These are phyloP conservation scores for Pneumocystis carinii DNA, from an alignment of 1,139 yeast genomes.

Conservation along the genomic window DNA sequence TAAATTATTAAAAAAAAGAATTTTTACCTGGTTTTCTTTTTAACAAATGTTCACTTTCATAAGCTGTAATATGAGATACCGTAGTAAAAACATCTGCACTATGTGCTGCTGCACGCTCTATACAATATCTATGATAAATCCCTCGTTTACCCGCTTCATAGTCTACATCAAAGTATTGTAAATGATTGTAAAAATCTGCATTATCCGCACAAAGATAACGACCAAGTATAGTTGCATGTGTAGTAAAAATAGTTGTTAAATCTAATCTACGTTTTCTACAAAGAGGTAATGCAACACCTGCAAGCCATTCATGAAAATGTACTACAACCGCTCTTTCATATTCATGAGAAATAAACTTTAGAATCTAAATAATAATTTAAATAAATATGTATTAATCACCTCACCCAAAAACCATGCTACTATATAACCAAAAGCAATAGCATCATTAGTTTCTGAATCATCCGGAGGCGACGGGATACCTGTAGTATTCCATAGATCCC, in stretches of 20 bases:
- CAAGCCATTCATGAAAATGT: slow-evolving; percentile 97
- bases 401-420: slow-evolving; percentile 98
- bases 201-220: slow-evolving; percentile 92
- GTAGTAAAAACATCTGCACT: slow-evolving; percentile 95
- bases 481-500: slow-evolving; percentile 79
- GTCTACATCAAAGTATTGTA: slow-evolving; percentile 84
- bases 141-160: slow-evolving; percentile 97
- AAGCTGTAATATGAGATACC: slow-evolving; percentile 91
- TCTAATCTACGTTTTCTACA: slow-evolving; percentile 86
- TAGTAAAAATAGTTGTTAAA: slow-evolving; percentile 88
- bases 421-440: slow-evolving; percentile 78
- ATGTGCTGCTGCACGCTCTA: slow-evolving; percentile 93
- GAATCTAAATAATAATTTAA: not conserved
- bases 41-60: slow-evolving; percentile 80
- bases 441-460: slow-evolving; percentile 80
- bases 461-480: slow-evolving; percentile 89
- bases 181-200: slow-evolving; percentile 86
- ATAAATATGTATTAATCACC: not conserved
- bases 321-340: slow-evolving; percentile 76
- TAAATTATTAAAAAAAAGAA: not conserved
- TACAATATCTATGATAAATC: slow-evolving; percentile 90
- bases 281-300: slow-evolving; percentile 87
- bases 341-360: slow-evolving; percentile 53
- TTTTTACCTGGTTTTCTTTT: slow-evolving; percentile 57
- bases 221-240: slow-evolving; percentile 92